A percentile compares a stretch with the other conserved stretches of the same genome.
These are phyloP conservation scores for Botrytis medusae DNA, from an alignment of 2,329 filamentous ascomycete species.

Conservation along the genomic window DNA sequence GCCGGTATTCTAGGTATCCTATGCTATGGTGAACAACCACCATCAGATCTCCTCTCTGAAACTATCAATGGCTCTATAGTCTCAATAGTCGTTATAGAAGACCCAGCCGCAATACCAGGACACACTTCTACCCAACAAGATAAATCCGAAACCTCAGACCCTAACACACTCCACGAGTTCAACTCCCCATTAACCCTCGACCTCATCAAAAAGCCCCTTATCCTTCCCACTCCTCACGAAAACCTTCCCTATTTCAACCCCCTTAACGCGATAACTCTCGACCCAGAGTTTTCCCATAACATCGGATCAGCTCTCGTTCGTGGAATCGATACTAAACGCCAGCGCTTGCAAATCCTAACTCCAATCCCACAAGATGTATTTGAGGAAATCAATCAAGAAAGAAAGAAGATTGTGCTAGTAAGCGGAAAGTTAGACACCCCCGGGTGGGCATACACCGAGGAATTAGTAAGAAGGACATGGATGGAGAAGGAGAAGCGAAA, in stretches of 20 bases:
- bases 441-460: constrained; percentile 69
- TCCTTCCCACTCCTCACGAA: constrained; percentile 49
- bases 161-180: neutral
- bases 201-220: constrained; percentile 24
- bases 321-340: constrained; percentile 58
- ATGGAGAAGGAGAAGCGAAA: constrained; percentile 25
- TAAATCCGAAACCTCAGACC: neutral
- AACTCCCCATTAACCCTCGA: constrained; percentile 19
- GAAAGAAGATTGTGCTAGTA: constrained; percentile 59
- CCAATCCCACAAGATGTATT: constrained; percentile 51
- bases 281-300: constrained; percentile 58
- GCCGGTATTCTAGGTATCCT: constrained; percentile 63
- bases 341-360: constrained; percentile 63
- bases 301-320: constrained; percentile 69
- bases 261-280: constrained; percentile 52
- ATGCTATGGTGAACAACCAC: constrained; percentile 64
- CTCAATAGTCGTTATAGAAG: constrained; percentile 62
- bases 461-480: constrained; percentile 46
- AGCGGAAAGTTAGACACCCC: constrained; percentile 68
- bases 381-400: constrained; percentile 43
- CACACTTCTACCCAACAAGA: constrained; percentile 27
- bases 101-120: constrained; percentile 49
- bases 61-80: constrained; percentile 70
- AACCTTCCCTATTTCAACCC: constrained; percentile 63
- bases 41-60: constrained; percentile 58